A percentile compares a stretch with the other conserved stretches of the same genome.
Evolutionary conservation across 345 rosid genomes (phyloP).

Genomic region (Raphanus raphanistrum): DNA sequence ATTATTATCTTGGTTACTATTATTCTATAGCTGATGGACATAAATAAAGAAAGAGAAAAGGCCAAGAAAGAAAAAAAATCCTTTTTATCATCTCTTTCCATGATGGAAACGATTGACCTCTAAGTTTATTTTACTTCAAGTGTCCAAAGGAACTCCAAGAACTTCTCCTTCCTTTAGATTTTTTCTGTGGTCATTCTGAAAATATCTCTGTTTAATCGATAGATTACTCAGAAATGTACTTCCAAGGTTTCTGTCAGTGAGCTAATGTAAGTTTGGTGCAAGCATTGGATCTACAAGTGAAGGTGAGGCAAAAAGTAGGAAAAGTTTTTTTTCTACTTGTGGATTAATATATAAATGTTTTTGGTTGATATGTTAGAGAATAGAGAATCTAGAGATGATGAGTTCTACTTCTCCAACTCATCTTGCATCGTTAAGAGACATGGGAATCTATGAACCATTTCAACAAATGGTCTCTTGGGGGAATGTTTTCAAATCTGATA

Average conservation of each 20-base stretch:
- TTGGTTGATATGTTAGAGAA: constrained; percentile 17
- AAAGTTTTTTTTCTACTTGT: background rate
- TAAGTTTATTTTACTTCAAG: constrained; percentile 7
- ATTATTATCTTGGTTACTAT: background rate
- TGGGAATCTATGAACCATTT: constrained; percentile 76
- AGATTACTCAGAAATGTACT: background rate
- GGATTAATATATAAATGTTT: background rate
- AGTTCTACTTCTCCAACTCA: constrained; percentile 67
- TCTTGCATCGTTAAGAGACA: constrained; percentile 51
- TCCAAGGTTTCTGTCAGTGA: constrained; percentile 17
- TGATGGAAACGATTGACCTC: constrained; percentile 38
- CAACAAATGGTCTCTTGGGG: constrained; percentile 69
- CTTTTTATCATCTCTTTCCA: constrained; percentile 9
- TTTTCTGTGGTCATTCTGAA: constrained; percentile 5
- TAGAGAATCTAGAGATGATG: constrained; percentile 50
- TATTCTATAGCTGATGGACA: constrained; percentile 20
- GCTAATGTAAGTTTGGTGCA: constrained; percentile 4
- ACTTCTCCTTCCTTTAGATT: constrained; percentile 18
- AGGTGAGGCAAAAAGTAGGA: background rate
- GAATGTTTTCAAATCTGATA: constrained; percentile 54
- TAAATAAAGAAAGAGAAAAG: constrained; percentile 7
- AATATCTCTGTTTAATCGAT: constrained; percentile 11
- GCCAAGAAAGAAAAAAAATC: background rate
- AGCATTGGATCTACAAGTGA: constrained; percentile 29
- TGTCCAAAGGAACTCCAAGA: constrained; percentile 22